These are phyloP conservation scores for Fermentozyma sake DNA, from an alignment of 1,139 yeast genomes.

Conservation along the genomic window DNA sequence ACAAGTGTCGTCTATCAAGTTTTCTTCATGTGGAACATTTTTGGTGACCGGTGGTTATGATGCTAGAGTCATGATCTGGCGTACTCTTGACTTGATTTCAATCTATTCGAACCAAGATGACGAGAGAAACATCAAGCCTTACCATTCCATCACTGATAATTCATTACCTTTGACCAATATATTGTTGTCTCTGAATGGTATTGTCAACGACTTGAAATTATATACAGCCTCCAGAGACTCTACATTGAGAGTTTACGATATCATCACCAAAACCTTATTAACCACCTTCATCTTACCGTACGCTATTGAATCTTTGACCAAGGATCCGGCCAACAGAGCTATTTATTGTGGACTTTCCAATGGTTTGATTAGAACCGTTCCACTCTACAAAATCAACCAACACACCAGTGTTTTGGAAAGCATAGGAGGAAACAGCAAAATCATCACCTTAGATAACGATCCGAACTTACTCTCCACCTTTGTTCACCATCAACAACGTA, in stretches of 20 bases:
- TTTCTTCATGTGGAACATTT: constrained; percentile 63
- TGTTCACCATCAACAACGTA: constrained; percentile 54
- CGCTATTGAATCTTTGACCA: constrained; percentile 53
- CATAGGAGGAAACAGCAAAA: constrained; percentile 52
- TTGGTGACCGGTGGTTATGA: constrained; percentile 78
- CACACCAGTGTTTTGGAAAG: constrained; percentile 45
- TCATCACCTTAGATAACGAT: constrained; percentile 49
- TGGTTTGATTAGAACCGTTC: constrained; percentile 59
- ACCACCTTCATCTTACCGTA: constrained; percentile 68
- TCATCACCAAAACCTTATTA: constrained; percentile 41
- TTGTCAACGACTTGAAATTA: constrained; percentile 56
- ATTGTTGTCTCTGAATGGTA: constrained; percentile 42
- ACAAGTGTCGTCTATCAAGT: constrained; percentile 53
- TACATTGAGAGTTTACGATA: constrained; percentile 65
- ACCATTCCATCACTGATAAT: constrained; percentile 63
- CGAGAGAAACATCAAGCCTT: constrained; percentile 32
- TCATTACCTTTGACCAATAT: constrained; percentile 71
- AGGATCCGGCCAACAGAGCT: constrained; percentile 82
- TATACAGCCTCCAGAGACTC: constrained; percentile 72
- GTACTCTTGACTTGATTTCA: constrained; percentile 54
- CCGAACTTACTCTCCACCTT: constrained; percentile 49
- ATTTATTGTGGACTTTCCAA: constrained; percentile 64
- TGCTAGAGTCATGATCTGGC: constrained; percentile 77
- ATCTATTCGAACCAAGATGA: constrained; percentile 22
- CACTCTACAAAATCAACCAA: constrained; percentile 48